A percentile compares a stretch with the other conserved stretches of the same genome.
Conservation (phyloP, 768 basidiomycete species). For the Boletellus emodensis region DNA sequence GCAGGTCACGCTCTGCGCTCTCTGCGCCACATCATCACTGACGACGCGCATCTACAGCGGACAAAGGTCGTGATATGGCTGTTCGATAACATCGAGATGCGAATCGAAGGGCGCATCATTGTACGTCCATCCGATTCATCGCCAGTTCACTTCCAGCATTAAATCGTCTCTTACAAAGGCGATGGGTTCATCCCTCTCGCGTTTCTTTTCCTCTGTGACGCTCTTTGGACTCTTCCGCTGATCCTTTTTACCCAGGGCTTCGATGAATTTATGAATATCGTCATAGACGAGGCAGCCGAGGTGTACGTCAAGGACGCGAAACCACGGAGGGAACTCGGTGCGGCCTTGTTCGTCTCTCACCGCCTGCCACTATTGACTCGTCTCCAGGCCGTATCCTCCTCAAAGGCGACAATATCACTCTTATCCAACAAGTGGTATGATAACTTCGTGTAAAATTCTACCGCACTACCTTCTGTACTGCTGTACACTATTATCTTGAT, state of each 20-base stretch:
- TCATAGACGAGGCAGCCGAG: constrained; percentile 90
- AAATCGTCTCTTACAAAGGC: constrained; percentile 38
- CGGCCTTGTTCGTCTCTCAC: constrained; percentile 21
- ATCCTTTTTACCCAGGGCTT: constrained; percentile 65
- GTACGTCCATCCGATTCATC: constrained; percentile 50
- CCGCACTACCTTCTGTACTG: constrained; percentile 2
- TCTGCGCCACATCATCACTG: constrained; percentile 7
- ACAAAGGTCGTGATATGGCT: constrained; percentile 89
- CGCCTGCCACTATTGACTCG: neutral
- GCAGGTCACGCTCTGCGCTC: constrained; percentile 44
- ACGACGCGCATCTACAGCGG: constrained; percentile 46
- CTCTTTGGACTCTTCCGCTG: constrained; percentile 17
- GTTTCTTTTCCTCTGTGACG: neutral
- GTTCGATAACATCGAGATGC: constrained; percentile 95
- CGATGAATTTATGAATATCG: constrained; percentile 99
- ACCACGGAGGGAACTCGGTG: constrained; percentile 80
- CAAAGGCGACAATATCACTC: constrained; percentile 98
- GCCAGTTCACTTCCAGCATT: constrained; percentile 34
- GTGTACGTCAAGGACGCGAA: constrained; percentile 88
- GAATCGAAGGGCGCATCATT: constrained; percentile 93
- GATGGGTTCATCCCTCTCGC: constrained; percentile 19
- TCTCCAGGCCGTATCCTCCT: constrained; percentile 83
- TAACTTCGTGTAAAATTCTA: constrained; percentile 9
- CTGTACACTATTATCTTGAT: constrained; percentile 21
- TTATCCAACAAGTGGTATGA: constrained; percentile 71